Evolutionary conservation across 106 monocot species (phyloP), one percentile per base, ranked within the genome.

Genomic region (Platanthera guangdongensis): DNA sequence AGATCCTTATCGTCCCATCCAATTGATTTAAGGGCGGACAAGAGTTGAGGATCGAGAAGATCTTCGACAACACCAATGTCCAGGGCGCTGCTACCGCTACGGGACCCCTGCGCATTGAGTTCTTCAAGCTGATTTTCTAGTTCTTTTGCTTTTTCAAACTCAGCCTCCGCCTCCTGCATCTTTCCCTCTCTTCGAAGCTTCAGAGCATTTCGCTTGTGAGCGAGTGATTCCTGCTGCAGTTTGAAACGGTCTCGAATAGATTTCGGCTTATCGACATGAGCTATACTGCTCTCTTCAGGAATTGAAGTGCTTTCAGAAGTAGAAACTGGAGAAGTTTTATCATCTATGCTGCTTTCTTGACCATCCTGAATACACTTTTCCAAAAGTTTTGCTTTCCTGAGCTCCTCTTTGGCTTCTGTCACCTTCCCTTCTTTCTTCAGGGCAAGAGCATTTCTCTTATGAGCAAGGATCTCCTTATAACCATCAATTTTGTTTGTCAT

Each of bases 101-200:
- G 75, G 11, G 80, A 83, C 71, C 57, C 80, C 68, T 88, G 83
- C 64, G 76, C 13, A 22, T 68, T 68, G 19, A 28, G 63, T 47
- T 85, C 92, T 82, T 99, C 94, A 64, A 99, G 74, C 68, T 94
- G 99, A 19, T 78, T 82, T 79, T 99, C 92, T 50, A 99, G 74
- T 48, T 82, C 75, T 81, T 94, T 99, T 7, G 99, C 99, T 49
- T 90, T 50, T 52, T 91, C 92, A 48, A 85, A 76, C 75, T 93
- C 93, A 11, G 80, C 86, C 52, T 94, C 92, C 7, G 99, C 80
- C 80, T 99, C 99, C 21, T 84, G 88, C 0, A 87, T 87, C 85
- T 86, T 94, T 52, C 99, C 99, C 75, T 92, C 99, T 83, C 99
- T 92, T 45, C 93, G 78, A 52, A 99, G 88, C 83, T 87, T 99